phyloP scores from a whole-genome alignment of 768 basidiomycete genomes.

The Pleurotus tuoliensis region DNA sequence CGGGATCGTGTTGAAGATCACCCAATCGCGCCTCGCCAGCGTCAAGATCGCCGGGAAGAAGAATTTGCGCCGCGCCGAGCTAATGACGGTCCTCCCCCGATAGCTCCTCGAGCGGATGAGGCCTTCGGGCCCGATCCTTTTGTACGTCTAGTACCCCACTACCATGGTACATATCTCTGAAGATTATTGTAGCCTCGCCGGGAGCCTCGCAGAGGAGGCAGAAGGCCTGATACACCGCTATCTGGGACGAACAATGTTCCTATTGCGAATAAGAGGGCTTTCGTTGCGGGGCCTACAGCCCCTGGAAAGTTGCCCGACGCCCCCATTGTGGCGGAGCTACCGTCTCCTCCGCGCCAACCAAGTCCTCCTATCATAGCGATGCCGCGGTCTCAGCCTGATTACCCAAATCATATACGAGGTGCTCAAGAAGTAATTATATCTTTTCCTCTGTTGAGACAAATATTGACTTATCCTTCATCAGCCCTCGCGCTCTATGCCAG shows the following conservation, averaged over 20 bases:
- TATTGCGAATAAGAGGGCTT: constrained; percentile 25
- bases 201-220: constrained; percentile 21
- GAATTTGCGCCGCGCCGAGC: not conserved
- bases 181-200: not conserved
- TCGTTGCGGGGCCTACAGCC: constrained; percentile 7
- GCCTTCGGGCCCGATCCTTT: not conserved
- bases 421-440: not conserved
- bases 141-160: not conserved
- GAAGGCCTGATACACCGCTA: constrained; percentile 14
- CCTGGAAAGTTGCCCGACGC: constrained; percentile 1
- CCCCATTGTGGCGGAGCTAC: no score
- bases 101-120: constrained; percentile 4
- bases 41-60: not conserved
- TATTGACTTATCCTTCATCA: not conserved
- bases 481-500: not conserved
- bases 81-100: not conserved
- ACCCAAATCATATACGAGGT: not conserved
- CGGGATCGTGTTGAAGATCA: constrained; percentile 2
- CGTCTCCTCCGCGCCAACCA: no score
- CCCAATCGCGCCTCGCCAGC: not conserved
- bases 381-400: no score
- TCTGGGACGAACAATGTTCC: constrained; percentile 38
- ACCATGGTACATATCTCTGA: no score
- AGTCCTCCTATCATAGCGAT: no score
- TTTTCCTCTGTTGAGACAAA: not conserved